Percentiles rank a stretch among this genome's conserved stretches.
Conservation (phyloP, 2,329 filamentous ascomycete genomes). For the Alternaria postmessia region DNA sequence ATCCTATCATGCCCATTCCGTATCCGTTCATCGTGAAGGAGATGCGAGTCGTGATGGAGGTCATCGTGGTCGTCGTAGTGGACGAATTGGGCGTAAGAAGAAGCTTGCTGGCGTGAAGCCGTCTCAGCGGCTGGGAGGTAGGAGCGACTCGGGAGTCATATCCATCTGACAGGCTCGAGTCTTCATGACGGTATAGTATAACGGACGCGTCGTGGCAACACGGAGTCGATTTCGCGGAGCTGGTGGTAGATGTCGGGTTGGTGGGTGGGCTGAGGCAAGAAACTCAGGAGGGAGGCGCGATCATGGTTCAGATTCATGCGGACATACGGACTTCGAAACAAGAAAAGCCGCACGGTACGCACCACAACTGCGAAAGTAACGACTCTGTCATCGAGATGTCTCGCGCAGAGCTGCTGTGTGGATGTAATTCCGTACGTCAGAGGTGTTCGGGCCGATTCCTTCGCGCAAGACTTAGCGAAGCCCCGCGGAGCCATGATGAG, state of each 20-base stretch:
- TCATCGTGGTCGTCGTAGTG: neutral
- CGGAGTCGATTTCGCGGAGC: neutral
- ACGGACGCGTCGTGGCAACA: neutral
- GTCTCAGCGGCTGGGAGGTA: neutral
- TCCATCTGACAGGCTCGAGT: constrained; percentile 1
- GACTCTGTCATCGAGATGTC: neutral
- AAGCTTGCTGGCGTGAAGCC: neutral
- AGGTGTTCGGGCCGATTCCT: constrained; percentile 11
- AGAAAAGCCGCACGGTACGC: neutral
- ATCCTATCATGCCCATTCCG: neutral
- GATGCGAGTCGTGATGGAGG: neutral
- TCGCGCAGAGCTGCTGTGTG: neutral
- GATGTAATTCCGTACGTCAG: constrained; percentile 4
- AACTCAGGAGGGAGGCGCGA: constrained; percentile 8
- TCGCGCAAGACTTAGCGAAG: constrained; percentile 1
- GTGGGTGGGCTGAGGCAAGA: constrained; percentile 5
- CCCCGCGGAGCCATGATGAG: neutral
- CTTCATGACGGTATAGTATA: neutral
- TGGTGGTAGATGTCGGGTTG: constrained; percentile 3
- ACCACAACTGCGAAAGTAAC: neutral
- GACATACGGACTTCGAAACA: neutral
- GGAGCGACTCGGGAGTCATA: neutral
- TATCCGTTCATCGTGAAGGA: neutral
- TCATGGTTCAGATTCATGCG: constrained; percentile 2
- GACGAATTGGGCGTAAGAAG: neutral